These are phyloP conservation scores for Kodamaea sp. DNA, from an alignment of 1,139 yeast genomes.

Conservation along the genomic window DNA sequence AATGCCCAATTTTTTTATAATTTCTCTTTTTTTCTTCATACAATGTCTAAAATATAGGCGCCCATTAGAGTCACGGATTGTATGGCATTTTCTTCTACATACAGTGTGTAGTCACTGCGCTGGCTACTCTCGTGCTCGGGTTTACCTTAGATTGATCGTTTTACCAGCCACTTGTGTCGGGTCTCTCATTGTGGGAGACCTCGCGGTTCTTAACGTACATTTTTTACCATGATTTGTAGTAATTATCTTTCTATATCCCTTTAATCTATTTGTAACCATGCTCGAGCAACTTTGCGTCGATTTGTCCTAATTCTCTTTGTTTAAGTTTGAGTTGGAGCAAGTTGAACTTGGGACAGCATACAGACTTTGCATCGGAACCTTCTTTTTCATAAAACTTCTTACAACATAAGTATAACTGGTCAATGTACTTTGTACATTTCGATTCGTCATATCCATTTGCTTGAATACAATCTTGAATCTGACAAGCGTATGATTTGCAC, in stretches of 20 bases:
- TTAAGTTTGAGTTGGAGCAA: conserved; percentile 54
- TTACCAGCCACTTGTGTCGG: conserved; percentile 60
- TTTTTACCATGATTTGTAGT: conserved; percentile 5
- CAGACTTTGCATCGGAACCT: conserved; percentile 53
- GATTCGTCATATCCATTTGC: conserved; percentile 56
- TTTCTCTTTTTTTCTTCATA: conserved; percentile 34
- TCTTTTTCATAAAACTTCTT: conserved; percentile 48
- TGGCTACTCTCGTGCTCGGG: conserved; percentile 82
- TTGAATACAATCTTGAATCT: conserved; percentile 62
- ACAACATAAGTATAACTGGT: conserved; percentile 60
- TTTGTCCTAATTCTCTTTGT: conserved; percentile 49
- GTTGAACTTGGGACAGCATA: conserved; percentile 63
- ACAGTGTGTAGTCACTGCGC: conserved; percentile 43
- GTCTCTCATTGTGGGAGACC: conserved; percentile 45
- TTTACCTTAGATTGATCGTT: conserved; percentile 73
- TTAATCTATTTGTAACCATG: conserved; percentile 8
- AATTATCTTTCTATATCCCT: conserved; percentile 3
- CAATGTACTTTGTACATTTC: conserved; percentile 57
- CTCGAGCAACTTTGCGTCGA: conserved; percentile 50
- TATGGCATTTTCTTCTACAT: conserved; percentile 45
- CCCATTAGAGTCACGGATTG: conserved; percentile 91
- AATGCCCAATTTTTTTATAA: conserved; percentile 1
- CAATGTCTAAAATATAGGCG: conserved; percentile 80
- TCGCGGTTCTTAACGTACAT: conserved; percentile 76
- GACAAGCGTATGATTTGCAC: conserved; percentile 68